Evolutionary conservation across 257 asterid species (phyloP).

Genomic region (Solanum ossicruentum): DNA sequence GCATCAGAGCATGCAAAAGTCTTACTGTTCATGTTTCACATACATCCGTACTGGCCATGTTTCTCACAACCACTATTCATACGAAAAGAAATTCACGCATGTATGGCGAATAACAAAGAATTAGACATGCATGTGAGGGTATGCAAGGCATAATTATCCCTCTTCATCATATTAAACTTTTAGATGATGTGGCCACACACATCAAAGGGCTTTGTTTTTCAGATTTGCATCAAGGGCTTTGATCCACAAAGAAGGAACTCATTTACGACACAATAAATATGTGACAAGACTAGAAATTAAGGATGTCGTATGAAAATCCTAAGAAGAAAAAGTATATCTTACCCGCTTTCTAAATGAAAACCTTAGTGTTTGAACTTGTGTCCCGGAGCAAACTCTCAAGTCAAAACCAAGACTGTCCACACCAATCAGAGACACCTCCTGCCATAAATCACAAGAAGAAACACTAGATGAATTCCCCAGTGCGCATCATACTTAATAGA

Average conservation of each 20-base stretch:
- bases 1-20: neutral
- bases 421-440: conserved; percentile 83
- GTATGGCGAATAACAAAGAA: neutral
- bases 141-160: neutral
- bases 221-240: neutral
- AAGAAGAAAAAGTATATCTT: neutral
- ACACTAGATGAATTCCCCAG: neutral
- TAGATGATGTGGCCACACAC: neutral
- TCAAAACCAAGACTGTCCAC: conserved; percentile 95
- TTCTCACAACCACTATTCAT: neutral
- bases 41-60: neutral
- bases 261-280: neutral
- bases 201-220: neutral
- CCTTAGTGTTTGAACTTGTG: conserved; percentile 85
- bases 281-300: neutral
- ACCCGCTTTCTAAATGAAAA: conserved; percentile 87
- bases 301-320: neutral
- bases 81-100: neutral
- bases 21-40: neutral
- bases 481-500: neutral
- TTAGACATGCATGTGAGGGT: neutral
- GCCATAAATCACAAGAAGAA: conserved; percentile 12
- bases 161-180: neutral
- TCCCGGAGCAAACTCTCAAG: conserved; percentile 85
- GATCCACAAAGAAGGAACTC: neutral